Evolutionary conservation across 129 eudicot genomes (phyloP).

Genomic region (Chrysanthemum seticuspe): DNA sequence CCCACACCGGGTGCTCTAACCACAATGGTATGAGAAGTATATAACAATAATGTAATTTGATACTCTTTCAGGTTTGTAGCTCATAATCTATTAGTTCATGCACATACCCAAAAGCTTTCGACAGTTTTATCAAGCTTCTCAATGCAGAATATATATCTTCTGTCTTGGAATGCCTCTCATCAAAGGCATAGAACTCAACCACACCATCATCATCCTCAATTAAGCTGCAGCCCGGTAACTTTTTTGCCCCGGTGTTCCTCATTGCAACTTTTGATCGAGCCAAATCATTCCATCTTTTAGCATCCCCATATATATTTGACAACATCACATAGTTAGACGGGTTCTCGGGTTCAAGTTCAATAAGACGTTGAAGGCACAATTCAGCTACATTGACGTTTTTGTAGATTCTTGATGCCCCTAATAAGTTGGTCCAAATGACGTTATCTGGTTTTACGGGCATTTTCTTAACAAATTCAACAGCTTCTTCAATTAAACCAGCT

Average conservation of each 20-base stretch:
- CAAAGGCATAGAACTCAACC: slow-evolving; percentile 61
- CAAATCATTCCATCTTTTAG: slow-evolving; percentile 57
- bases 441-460: slow-evolving; percentile 70
- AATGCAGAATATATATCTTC: slow-evolving; percentile 48
- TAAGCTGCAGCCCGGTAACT: slow-evolving; percentile 66
- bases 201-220: slow-evolving; percentile 56
- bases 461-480: slow-evolving; percentile 47
- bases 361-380: slow-evolving; percentile 52
- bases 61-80: slow-evolving; percentile 1
- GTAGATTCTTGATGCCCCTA: slow-evolving; percentile 63
- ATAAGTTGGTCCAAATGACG: slow-evolving; percentile 71
- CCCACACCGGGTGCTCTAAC: background rate
- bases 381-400: slow-evolving; percentile 67
- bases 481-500: slow-evolving; percentile 62
- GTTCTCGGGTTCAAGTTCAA: slow-evolving; percentile 62
- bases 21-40: background rate
- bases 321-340: slow-evolving; percentile 73
- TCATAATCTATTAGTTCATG: slow-evolving; percentile 22
- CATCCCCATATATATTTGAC: slow-evolving; percentile 69
- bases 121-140: slow-evolving; percentile 48
- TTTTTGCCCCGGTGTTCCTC: slow-evolving; percentile 64
- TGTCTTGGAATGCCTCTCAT: slow-evolving; percentile 61
- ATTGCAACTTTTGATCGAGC: slow-evolving; percentile 64
- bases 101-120: slow-evolving; percentile 21
- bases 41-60: background rate